Conservation (phyloP, 176 grass and related monocot genomes). For the Phyllostachys edulis region DNA sequence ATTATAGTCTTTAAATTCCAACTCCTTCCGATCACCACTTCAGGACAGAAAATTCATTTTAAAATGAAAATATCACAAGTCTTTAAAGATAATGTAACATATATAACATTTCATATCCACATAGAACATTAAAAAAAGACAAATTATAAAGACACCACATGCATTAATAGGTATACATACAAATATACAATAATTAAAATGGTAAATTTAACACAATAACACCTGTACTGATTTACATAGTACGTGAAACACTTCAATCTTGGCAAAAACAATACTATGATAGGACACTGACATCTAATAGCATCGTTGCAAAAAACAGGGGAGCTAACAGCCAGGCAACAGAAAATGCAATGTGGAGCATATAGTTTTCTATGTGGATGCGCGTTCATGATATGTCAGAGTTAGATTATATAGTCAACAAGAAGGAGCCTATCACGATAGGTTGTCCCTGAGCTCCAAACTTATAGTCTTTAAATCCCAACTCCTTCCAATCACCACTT, state of each 20-base stretch:
- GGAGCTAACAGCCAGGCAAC: background rate
- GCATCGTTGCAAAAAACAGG: background rate
- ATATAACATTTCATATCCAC: background rate
- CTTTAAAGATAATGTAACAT: background rate
- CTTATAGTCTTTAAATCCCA: constrained; percentile 94
- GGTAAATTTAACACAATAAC: background rate
- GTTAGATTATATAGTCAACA: background rate
- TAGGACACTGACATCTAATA: background rate
- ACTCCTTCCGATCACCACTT: constrained; percentile 92
- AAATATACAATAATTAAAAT: background rate
- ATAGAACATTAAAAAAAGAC: background rate
- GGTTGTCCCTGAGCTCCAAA: constrained; percentile 77
- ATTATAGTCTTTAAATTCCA: constrained; percentile 95
- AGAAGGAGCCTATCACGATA: constrained; percentile 46
- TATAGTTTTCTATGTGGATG: background rate
- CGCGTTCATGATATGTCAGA: background rate
- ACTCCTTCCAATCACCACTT: constrained; percentile 93
- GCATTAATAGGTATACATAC: background rate
- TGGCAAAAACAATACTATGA: background rate
- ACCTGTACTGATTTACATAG: background rate
- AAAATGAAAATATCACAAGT: background rate
- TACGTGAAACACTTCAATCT: background rate
- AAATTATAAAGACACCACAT: background rate
- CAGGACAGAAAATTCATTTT: constrained; percentile 12
- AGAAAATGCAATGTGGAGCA: background rate